These are phyloP conservation scores for Venturia effusa DNA, from an alignment of 2,329 filamentous ascomycete genomes.

Conservation along the genomic window DNA sequence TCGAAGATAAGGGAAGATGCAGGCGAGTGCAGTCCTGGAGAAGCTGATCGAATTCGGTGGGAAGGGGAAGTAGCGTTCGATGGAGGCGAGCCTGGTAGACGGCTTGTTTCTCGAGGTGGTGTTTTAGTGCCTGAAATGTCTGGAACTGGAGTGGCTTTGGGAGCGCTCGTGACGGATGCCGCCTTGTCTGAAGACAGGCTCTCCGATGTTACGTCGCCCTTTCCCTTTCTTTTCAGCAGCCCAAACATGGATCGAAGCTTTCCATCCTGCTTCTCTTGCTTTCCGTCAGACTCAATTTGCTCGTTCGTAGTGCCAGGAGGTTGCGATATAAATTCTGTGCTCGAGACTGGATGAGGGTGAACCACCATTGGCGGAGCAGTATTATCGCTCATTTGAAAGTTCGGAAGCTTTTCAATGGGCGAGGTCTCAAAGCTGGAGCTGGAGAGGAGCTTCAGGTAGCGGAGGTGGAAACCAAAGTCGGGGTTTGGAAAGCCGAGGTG, in stretches of 20 bases:
- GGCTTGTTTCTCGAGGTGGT: slow-evolving; percentile 3
- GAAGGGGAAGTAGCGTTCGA: slow-evolving; percentile 3
- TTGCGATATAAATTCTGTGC: neutral
- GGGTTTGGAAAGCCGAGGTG: neutral
- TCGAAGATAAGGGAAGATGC: slow-evolving; percentile 77
- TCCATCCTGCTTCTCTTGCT: slow-evolving; percentile 14
- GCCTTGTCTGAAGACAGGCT: neutral
- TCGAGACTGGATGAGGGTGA: neutral
- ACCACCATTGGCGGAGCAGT: neutral
- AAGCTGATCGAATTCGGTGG: slow-evolving; percentile 53
- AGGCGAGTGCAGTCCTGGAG: slow-evolving; percentile 67
- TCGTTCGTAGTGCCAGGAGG: neutral
- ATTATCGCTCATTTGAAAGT: neutral
- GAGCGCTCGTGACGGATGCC: neutral
- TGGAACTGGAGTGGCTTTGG: slow-evolving; percentile 3
- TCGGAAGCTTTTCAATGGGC: neutral
- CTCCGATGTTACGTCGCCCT: slow-evolving; percentile 6
- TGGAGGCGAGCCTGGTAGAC: slow-evolving; percentile 10
- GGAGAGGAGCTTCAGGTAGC: neutral
- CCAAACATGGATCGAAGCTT: slow-evolving; percentile 26
- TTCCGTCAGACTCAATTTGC: slow-evolving; percentile 10
- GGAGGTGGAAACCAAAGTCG: neutral
- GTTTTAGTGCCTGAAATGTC: neutral
- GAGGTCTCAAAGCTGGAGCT: neutral
- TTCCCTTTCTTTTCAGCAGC: slow-evolving; percentile 24